Evolutionary conservation across 2,329 filamentous ascomycete species (phyloP).

Genomic region (Sphaerulina musiva): DNA sequence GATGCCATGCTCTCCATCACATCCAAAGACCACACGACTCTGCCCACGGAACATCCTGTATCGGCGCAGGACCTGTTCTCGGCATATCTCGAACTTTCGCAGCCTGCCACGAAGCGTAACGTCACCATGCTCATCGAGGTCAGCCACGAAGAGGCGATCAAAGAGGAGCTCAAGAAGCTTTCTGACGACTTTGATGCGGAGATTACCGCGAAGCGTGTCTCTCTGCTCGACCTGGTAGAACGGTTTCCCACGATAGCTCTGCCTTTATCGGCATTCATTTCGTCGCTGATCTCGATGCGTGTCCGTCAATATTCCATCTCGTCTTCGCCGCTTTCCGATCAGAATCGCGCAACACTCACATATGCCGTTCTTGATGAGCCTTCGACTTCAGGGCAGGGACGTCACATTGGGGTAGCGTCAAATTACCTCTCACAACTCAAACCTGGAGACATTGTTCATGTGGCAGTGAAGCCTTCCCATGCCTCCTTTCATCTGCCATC

Average conservation of each 20-base stretch:
- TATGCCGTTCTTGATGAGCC: conserved; percentile 50
- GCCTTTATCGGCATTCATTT: conserved; percentile 60
- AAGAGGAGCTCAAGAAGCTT: conserved; percentile 46
- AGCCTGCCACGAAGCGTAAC: conserved; percentile 63
- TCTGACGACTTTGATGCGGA: conserved; percentile 34
- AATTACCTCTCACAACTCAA: conserved; percentile 39
- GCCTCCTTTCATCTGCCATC: conserved; percentile 42
- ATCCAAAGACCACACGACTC: conserved; percentile 56
- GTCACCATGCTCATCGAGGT: conserved; percentile 47
- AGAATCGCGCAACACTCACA: conserved; percentile 47
- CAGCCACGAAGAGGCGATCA: conserved; percentile 44
- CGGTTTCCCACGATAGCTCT: conserved; percentile 54
- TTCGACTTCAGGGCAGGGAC: conserved; percentile 24
- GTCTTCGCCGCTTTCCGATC: conserved; percentile 30
- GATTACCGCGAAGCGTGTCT: conserved; percentile 40
- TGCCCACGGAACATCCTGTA: conserved; percentile 57
- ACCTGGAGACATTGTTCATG: conserved; percentile 39
- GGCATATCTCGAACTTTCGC: conserved; percentile 65
- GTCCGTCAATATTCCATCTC: conserved; percentile 33
- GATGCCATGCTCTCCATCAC: conserved; percentile 48
- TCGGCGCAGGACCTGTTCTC: conserved; percentile 59
- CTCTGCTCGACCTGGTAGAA: conserved; percentile 64
- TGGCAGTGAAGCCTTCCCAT: conserved; percentile 38
- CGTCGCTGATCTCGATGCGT: conserved; percentile 69
- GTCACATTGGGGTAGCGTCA: conserved; percentile 40